Evolutionary conservation across 768 basidiomycete genomes (phyloP).

Genomic region (Mycena rosella): DNA sequence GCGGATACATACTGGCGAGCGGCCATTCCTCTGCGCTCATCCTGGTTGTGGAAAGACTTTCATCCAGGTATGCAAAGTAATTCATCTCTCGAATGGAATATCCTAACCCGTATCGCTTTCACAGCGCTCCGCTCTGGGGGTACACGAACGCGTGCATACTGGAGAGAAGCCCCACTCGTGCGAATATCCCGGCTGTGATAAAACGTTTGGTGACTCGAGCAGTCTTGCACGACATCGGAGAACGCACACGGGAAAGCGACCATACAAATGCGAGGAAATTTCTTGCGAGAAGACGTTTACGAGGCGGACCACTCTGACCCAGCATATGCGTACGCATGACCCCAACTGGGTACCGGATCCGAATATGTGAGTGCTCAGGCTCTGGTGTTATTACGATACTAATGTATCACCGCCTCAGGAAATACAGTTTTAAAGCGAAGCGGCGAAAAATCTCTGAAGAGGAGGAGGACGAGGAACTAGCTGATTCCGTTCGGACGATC

Average conservation of each 20-base stretch:
- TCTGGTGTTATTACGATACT: constrained; percentile 36
- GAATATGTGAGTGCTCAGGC: constrained; percentile 67
- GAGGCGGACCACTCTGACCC: constrained; percentile 84
- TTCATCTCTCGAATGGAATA: constrained; percentile 13
- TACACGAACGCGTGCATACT: constrained; percentile 91
- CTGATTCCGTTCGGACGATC: constrained; percentile 81
- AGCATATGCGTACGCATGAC: constrained; percentile 91
- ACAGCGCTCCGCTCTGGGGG: constrained; percentile 90
- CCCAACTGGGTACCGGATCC: constrained; percentile 89
- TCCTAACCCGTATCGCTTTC: constrained; percentile 33
- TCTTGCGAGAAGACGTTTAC: constrained; percentile 91
- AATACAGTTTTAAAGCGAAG: constrained; percentile 85
- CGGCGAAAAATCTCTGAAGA: constrained; percentile 66
- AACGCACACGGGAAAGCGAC: constrained; percentile 89
- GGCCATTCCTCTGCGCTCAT: constrained; percentile 83
- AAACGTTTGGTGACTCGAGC: constrained; percentile 93
- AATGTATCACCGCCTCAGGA: constrained; percentile 54
- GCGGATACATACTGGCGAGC: constrained; percentile 92
- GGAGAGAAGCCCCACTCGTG: constrained; percentile 94
- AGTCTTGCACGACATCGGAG: constrained; percentile 92
- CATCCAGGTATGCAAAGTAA: constrained; percentile 74
- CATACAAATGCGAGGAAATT: constrained; percentile 87
- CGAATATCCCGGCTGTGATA: constrained; percentile 89
- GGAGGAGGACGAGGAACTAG: constrained; percentile 73
- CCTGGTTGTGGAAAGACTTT: constrained; percentile 89